A percentile compares a stretch with the other conserved stretches of the same genome.
phyloP scores from a whole-genome alignment of 2,329 filamentous ascomycete species.

The Diaporthe aspalathi region DNA sequence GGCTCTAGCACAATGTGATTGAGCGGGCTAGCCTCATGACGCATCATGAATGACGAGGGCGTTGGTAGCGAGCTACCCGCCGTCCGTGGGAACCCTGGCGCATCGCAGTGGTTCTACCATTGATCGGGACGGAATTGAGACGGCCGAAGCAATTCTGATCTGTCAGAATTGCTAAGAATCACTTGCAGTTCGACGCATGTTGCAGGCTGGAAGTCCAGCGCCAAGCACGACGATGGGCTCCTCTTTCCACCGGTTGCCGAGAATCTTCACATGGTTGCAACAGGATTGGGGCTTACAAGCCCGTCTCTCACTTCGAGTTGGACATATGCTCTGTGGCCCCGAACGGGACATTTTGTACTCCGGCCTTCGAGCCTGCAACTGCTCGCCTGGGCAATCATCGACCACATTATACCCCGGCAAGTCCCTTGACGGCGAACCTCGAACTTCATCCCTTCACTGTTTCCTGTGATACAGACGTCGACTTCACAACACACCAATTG shows the following conservation, averaged over 20 bases:
- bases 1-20: neutral
- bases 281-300: no score
- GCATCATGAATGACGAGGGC: neutral
- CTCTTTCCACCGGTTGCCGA: neutral
- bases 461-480: neutral
- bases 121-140: neutral
- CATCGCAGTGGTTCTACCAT: neutral
- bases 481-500: neutral
- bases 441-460: neutral
- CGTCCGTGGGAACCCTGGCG: neutral
- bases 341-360: neutral
- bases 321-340: neutral
- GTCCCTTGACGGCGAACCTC: neutral
- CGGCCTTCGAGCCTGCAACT: neutral
- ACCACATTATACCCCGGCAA: no score
- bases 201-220: neutral
- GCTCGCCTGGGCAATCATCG: neutral
- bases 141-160: neutral
- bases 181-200: neutral
- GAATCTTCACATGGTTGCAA: slow-evolving; percentile 24
- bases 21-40: neutral
- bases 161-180: slow-evolving; percentile 24
- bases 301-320: neutral
- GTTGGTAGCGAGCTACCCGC: neutral
- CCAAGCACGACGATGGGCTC: neutral